These are phyloP conservation scores for Ogataea trehaloabstinens DNA, from an alignment of 805 yeast genomes.

Conservation along the genomic window DNA sequence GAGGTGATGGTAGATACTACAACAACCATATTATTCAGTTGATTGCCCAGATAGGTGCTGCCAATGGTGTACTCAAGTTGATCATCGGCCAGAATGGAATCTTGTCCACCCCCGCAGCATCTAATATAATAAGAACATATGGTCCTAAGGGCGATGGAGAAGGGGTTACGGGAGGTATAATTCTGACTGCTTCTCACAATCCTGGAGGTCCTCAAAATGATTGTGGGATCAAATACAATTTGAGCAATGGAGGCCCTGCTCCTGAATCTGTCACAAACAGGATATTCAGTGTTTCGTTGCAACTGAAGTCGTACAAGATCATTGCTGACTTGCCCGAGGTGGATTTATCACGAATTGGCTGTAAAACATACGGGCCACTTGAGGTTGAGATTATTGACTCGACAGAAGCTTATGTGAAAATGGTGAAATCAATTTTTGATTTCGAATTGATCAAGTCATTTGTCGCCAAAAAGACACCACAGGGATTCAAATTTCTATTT, in stretches of 20 bases:
- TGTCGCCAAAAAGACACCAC: constrained; percentile 47
- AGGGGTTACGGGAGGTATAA: constrained; percentile 86
- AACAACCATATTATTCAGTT: constrained; percentile 77
- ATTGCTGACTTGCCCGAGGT: constrained; percentile 58
- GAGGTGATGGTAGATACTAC: constrained; percentile 96
- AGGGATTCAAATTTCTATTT: constrained; percentile 71
- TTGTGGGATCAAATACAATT: constrained; percentile 92
- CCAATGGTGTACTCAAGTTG: constrained; percentile 82
- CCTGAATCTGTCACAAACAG: constrained; percentile 91
- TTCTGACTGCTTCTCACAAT: constrained; percentile 93
- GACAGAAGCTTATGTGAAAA: constrained; percentile 69
- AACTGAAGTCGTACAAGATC: constrained; percentile 58
- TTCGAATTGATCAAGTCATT: constrained; percentile 76
- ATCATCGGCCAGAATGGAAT: constrained; percentile 87
- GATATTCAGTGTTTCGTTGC: constrained; percentile 69
- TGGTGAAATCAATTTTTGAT: constrained; percentile 85
- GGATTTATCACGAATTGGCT: constrained; percentile 61
- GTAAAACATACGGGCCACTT: constrained; percentile 50
- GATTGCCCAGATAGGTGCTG: constrained; percentile 83
- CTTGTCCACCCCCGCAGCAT: constrained; percentile 93
- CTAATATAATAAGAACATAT: constrained; percentile 80
- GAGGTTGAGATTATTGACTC: constrained; percentile 82
- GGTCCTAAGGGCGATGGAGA: constrained; percentile 35
- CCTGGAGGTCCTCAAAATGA: constrained; percentile 96
- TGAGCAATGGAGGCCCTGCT: constrained; percentile 97